phyloP scores from a whole-genome alignment of 2,329 filamentous ascomycete species.

The Knoxdaviesia capensis region DNA sequence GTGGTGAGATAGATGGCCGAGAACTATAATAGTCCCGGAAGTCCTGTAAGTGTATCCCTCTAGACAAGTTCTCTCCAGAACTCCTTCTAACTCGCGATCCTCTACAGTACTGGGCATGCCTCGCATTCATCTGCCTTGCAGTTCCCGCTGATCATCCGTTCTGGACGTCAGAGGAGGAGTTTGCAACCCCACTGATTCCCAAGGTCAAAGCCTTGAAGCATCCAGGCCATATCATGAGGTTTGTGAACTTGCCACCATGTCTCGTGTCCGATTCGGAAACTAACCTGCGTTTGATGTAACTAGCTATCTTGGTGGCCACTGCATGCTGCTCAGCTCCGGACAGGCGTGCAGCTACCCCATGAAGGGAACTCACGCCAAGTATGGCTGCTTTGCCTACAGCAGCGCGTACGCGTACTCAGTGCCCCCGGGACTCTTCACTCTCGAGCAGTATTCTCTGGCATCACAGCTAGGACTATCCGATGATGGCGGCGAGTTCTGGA shows the following conservation, averaged over 20 bases:
- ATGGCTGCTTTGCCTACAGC: constrained; percentile 61
- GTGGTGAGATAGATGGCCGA: constrained; percentile 38
- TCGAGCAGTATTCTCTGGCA: constrained; percentile 59
- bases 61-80: no score
- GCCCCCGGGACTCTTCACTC: constrained; percentile 52
- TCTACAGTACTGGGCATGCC: constrained; percentile 54
- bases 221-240: constrained; percentile 51
- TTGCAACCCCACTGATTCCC: constrained; percentile 32
- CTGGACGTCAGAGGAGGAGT: constrained; percentile 50
- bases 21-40: constrained; percentile 65
- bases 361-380: constrained; percentile 66
- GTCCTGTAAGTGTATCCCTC: constrained; percentile 20
- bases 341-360: constrained; percentile 71
- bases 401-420: constrained; percentile 61
- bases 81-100: constrained; percentile 4
- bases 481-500: constrained; percentile 62
- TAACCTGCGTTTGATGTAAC: not conserved
- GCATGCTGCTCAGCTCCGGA: constrained; percentile 54
- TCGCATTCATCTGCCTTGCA: constrained; percentile 56
- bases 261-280: not conserved
- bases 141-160: constrained; percentile 52
- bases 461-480: constrained; percentile 59
- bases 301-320: constrained; percentile 50
- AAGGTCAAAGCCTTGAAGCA: constrained; percentile 41
- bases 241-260: not conserved